Evolutionary conservation across 345 rosid genomes (phyloP).

Genomic region (Garcia nutans): DNA sequence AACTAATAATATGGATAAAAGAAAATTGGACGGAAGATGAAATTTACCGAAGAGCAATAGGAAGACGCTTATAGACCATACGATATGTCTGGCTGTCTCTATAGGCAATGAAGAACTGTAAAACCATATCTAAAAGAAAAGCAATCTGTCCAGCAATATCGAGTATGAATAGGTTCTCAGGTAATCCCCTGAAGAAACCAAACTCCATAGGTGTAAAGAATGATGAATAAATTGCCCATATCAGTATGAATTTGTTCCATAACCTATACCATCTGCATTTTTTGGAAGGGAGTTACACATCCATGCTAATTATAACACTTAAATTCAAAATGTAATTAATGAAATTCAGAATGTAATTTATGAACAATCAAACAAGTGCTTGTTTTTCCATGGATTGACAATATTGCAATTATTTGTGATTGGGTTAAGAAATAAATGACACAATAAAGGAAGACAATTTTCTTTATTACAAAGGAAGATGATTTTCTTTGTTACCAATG

Average conservation of each 20-base stretch:
- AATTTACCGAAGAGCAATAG: slow-evolving; percentile 61
- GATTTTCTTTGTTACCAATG: not conserved
- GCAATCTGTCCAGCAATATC: slow-evolving; percentile 80
- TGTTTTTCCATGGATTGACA: not conserved
- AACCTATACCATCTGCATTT: slow-evolving; percentile 57
- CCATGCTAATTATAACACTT: not conserved
- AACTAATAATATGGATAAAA: not conserved
- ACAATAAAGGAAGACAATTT: not conserved
- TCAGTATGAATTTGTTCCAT: slow-evolving; percentile 66
- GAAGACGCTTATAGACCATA: slow-evolving; percentile 47
- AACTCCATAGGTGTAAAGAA: slow-evolving; percentile 89
- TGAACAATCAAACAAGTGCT: not conserved
- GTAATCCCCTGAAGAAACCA: slow-evolving; percentile 81
- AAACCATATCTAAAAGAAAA: slow-evolving; percentile 64
- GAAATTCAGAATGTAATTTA: not conserved
- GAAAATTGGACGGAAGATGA: not conserved
- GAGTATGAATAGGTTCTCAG: slow-evolving; percentile 57
- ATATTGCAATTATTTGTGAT: not conserved
- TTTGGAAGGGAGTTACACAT: not conserved
- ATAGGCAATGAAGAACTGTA: slow-evolving; percentile 65
- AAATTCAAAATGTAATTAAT: not conserved
- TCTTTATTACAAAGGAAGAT: no score
- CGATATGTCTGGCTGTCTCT: slow-evolving; percentile 60
- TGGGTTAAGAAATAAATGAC: slow-evolving; percentile 1
- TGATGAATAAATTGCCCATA: slow-evolving; percentile 86